Conservation (phyloP, 257 asterid genomes). For the Salvia hispanica region DNA sequence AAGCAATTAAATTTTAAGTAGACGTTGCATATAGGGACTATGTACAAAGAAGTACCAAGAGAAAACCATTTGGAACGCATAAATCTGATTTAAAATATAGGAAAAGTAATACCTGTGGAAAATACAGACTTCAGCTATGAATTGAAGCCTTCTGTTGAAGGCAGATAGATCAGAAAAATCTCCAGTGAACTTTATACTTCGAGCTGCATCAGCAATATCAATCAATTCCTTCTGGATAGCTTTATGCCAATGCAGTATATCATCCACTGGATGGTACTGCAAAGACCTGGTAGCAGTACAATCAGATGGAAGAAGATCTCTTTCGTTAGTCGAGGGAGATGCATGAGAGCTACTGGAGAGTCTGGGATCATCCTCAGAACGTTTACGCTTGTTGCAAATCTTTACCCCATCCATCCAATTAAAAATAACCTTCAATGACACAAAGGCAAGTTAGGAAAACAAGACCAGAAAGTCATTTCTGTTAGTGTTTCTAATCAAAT, state of each 20-base stretch:
- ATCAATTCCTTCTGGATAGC: slow-evolving; percentile 84
- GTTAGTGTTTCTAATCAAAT: slow-evolving; percentile 25
- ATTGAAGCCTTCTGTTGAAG: slow-evolving; percentile 80
- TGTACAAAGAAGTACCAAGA: slow-evolving; percentile 15
- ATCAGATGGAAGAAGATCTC: slow-evolving; percentile 43
- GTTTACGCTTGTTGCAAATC: slow-evolving; percentile 76
- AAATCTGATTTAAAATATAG: not conserved
- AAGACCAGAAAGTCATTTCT: slow-evolving; percentile 23
- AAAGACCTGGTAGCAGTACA: slow-evolving; percentile 40
- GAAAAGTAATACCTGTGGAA: slow-evolving; percentile 75
- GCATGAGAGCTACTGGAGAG: slow-evolving; percentile 47
- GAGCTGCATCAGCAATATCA: slow-evolving; percentile 92
- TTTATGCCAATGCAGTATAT: slow-evolving; percentile 92
- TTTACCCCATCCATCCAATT: slow-evolving; percentile 95
- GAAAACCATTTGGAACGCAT: slow-evolving; percentile 5
- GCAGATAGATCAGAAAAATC: slow-evolving; percentile 83
- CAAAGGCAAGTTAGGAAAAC: slow-evolving; percentile 44
- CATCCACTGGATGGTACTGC: slow-evolving; percentile 65
- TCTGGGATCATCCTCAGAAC: slow-evolving; percentile 48
- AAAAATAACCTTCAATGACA: slow-evolving; percentile 67
- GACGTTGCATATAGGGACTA: slow-evolving; percentile 19
- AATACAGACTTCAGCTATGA: slow-evolving; percentile 96
- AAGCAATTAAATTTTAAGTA: slow-evolving; percentile 21
- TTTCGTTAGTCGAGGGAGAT: slow-evolving; percentile 45
- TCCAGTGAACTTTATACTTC: slow-evolving; percentile 71